Percentiles rank a stretch among this genome's conserved stretches.
These are phyloP conservation scores for Colletotrichum plurivorum DNA, from an alignment of 2,329 filamentous ascomycete species.

Conservation along the genomic window DNA sequence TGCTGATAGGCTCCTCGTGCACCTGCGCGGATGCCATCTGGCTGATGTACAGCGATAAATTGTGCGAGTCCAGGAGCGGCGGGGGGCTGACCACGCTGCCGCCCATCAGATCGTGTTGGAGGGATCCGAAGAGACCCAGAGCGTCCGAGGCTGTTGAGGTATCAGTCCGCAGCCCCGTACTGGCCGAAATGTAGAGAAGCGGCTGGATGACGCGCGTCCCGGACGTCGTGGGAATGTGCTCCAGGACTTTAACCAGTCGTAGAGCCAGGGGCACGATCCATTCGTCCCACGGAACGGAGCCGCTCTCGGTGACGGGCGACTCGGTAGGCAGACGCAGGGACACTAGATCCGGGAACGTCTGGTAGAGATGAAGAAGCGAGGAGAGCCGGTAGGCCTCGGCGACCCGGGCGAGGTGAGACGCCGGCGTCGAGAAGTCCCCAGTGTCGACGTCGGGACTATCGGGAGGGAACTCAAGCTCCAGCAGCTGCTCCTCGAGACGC, in stretches of 20 bases:
- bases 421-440: slow-evolving; percentile 46
- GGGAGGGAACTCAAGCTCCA: slow-evolving; percentile 48
- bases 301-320: slow-evolving; percentile 25
- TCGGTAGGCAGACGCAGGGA: slow-evolving; percentile 47
- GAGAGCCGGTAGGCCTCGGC: slow-evolving; percentile 55
- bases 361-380: slow-evolving; percentile 56
- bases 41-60: slow-evolving; percentile 35
- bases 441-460: slow-evolving; percentile 45
- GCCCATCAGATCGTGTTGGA: slow-evolving; percentile 36
- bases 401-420: slow-evolving; percentile 50
- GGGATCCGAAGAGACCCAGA: slow-evolving; percentile 16
- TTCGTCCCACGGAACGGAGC: slow-evolving; percentile 50
- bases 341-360: slow-evolving; percentile 54
- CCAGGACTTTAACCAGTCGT: slow-evolving; percentile 49
- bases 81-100: slow-evolving; percentile 22
- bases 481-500: slow-evolving; percentile 51
- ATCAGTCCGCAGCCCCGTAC: slow-evolving; percentile 50
- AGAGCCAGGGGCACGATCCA: slow-evolving; percentile 54
- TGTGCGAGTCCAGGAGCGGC: slow-evolving; percentile 20
- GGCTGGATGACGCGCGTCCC: slow-evolving; percentile 55
- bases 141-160: slow-evolving; percentile 32
- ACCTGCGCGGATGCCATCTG: slow-evolving; percentile 39
- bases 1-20: slow-evolving; percentile 16
- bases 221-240: slow-evolving; percentile 52
- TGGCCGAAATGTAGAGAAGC: slow-evolving; percentile 54